Conservation (phyloP, 2,329 filamentous ascomycete species). For the Sarocladium brachiariae region DNA sequence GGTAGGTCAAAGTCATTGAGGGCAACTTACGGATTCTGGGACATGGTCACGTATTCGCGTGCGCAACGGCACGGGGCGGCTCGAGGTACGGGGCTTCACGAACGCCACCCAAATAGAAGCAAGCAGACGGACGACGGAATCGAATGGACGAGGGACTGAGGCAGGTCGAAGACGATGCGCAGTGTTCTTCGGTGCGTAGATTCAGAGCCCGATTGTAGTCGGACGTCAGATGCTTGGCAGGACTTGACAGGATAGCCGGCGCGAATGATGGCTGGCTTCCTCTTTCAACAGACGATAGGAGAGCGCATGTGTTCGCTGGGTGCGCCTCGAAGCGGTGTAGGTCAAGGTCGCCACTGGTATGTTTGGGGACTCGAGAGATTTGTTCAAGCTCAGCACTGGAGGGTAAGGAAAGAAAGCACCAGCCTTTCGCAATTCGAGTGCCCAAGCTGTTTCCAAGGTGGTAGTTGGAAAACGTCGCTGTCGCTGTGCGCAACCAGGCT, state of each 20-base stretch:
- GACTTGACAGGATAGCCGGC: neutral
- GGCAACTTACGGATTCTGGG: slow-evolving; percentile 13
- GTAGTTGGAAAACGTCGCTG: neutral
- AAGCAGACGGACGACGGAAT: neutral
- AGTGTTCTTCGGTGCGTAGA: neutral
- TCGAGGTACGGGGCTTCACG: neutral
- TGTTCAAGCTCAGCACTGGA: neutral
- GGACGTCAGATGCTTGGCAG: neutral
- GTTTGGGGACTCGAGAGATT: too few species aligned
- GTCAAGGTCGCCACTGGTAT: neutral
- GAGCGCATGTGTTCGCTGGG: neutral
- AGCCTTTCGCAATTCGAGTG: neutral
- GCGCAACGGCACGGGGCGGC: neutral
- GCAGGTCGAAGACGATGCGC: neutral
- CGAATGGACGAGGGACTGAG: neutral
- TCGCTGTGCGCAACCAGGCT: neutral
- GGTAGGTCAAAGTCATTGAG: neutral
- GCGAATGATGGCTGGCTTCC: slow-evolving; percentile 1
- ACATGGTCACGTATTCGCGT: slow-evolving; percentile 9
- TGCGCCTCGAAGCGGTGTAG: slow-evolving; percentile 3
- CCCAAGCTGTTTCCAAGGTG: neutral
- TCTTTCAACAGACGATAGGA: neutral
- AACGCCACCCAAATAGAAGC: neutral
- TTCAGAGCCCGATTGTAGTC: neutral
- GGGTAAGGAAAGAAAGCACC: neutral